Evolutionary conservation across 2,329 filamentous ascomycete species (phyloP).

Genomic region (Neofusicoccum parvum): DNA sequence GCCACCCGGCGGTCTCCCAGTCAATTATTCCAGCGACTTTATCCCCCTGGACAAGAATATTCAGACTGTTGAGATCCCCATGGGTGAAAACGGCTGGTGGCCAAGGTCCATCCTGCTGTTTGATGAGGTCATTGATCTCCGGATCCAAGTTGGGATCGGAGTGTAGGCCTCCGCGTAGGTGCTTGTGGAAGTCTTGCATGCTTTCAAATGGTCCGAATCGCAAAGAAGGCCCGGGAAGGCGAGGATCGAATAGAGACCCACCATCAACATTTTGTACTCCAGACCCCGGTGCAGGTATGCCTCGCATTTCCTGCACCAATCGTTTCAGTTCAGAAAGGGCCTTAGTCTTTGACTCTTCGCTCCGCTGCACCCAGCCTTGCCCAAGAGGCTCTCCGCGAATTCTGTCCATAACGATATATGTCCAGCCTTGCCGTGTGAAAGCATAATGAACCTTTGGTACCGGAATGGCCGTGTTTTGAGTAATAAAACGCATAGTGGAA

Average conservation of each 20-base stretch:
- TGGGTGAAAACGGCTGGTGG: conserved; percentile 52
- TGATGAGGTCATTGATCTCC: conserved; percentile 38
- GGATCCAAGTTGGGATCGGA: conserved; percentile 23
- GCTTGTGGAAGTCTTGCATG: conserved; percentile 41
- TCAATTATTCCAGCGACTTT: conserved; percentile 50
- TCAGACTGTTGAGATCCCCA: conserved; percentile 51
- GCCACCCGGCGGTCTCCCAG: conserved; percentile 54
- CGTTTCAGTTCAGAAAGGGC: conserved; percentile 27
- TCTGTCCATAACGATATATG: conserved; percentile 52
- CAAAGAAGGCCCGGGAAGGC: conserved; percentile 26
- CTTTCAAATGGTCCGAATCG: conserved; percentile 38
- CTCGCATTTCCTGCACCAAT: conserved; percentile 27
- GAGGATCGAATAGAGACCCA: conserved; percentile 32
- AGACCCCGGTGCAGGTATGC: conserved; percentile 22
- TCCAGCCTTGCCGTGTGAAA: conserved; percentile 42
- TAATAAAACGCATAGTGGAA: conserved; percentile 45
- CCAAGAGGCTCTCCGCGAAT: conserved; percentile 35
- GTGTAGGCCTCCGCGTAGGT: conserved; percentile 36
- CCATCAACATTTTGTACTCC: conserved; percentile 26
- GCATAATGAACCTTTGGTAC: conserved; percentile 50
- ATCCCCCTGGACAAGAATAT: conserved; percentile 47
- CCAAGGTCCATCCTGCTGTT: conserved; percentile 40
- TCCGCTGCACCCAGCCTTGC: conserved; percentile 25
- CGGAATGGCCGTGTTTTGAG: conserved; percentile 46
- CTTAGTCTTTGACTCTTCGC: conserved; percentile 22